Conservation (phyloP, 129 eudicot species). For the Artemisia annua region DNA sequence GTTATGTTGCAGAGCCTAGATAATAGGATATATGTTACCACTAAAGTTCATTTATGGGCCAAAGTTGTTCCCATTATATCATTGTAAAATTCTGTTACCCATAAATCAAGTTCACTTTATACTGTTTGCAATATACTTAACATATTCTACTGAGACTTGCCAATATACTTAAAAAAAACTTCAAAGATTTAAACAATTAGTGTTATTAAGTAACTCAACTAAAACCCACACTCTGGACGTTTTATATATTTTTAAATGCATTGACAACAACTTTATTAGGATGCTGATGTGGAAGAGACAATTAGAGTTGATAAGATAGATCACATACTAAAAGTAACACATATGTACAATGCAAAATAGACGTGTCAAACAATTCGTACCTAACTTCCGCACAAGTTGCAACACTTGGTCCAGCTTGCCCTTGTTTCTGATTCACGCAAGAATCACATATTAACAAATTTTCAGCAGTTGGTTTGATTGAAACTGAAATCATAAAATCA, state of each 20-base stretch:
- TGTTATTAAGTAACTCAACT: constrained; percentile 10
- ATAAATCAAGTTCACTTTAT: too few species aligned
- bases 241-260: not conserved
- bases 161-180: not conserved
- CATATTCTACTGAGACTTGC: not conserved
- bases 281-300: not conserved
- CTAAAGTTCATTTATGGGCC: too few species aligned
- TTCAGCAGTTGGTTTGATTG: constrained; percentile 19
- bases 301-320: not conserved
- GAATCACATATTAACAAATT: constrained; percentile 32
- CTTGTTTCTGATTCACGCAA: constrained; percentile 18
- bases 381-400: constrained; percentile 30
- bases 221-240: not conserved
- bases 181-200: not conserved
- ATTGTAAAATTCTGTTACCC: too few species aligned
- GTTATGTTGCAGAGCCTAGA: too few species aligned
- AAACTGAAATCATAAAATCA: constrained; percentile 19
- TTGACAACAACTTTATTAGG: constrained; percentile 10
- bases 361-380: constrained; percentile 21
- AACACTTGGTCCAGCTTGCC: constrained; percentile 17
- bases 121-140: not conserved
- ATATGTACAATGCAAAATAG: not conserved
- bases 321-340: not conserved
- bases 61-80: too few species aligned
- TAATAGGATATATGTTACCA: too few species aligned